Base-by-base conservation (phyloP, 2,329 filamentous ascomycete genomes). In the Aspergillus ochraceus region DNA sequence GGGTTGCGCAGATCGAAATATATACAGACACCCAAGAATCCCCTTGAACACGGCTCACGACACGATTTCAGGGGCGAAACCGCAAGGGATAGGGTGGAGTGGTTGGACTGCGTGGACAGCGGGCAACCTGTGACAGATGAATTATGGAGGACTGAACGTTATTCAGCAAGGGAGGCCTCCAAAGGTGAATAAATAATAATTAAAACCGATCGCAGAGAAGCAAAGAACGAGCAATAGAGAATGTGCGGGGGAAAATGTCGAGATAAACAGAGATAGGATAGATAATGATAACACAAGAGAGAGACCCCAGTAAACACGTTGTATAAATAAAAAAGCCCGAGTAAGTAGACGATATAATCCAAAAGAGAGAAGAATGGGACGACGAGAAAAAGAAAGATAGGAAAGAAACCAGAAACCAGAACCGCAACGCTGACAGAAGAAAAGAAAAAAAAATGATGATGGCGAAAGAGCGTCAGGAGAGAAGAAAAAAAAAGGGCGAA, bases 41-140 rank as follows among this genome's bases (percentile, higher is more conserved):
- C 57, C 60, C 49, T 63, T 59, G 60, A 22, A 24, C 50, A 12
- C 22, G 12, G 49, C 9, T 49, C 36, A 51, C 57, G 58, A 59
- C 59, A 60, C 51, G 49, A 58, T 55, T 55, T 24, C 30, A 59
- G 54, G 56, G 61, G 45, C 19, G 45, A 50, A 50, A 46, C 22
- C 50, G 63, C 63, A 65, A 65, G 63, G 63, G 52, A 52, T 36
- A 42, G 26, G n/a, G 32, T 30, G 54, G 49, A 24, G 49, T 29
- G 12, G 47, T 39, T 14, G 47, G 47, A n/a, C 19, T 11, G 45
- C 9, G 45, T 20, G 45, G 22, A 24, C 5, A n/a, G 20, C 20
- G 30, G 29, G 17, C 19, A 42, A 11, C 39, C 30, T 45, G 47
- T 56, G 20, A 56, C 54, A 51, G 54, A 42, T 36, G 49, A 30